phyloP scores from a whole-genome alignment of 2,329 filamentous ascomycete species.

The Alternaria consortialis region DNA sequence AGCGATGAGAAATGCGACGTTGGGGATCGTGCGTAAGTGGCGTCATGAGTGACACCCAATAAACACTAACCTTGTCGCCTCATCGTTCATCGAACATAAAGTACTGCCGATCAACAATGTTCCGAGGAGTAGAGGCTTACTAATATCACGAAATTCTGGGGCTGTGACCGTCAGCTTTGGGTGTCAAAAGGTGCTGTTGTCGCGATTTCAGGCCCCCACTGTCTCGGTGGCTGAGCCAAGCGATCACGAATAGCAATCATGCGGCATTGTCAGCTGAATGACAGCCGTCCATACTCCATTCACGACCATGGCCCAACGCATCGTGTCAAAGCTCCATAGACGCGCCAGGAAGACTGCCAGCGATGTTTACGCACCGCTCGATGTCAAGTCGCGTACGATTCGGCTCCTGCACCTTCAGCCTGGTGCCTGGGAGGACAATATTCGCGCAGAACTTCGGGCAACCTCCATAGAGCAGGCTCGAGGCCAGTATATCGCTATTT shows the following conservation, averaged over 20 bases:
- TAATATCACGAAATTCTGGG: neutral
- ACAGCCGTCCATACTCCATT: neutral
- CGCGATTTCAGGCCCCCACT: neutral
- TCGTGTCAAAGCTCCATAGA: constrained; percentile 6
- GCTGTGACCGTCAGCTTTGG: neutral
- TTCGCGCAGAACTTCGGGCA: constrained; percentile 14
- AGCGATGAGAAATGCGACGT: neutral
- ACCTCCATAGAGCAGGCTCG: constrained; percentile 13
- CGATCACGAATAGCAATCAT: neutral
- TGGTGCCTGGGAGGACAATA: constrained; percentile 13
- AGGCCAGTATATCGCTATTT: constrained; percentile 21
- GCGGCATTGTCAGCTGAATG: neutral
- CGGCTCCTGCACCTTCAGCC: constrained; percentile 20
- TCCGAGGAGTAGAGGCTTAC: neutral
- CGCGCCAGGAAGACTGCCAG: neutral
- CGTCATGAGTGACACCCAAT: constrained; percentile 8
- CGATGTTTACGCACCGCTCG: constrained; percentile 2
- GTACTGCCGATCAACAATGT: neutral
- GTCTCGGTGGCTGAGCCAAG: neutral
- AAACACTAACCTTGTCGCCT: neutral
- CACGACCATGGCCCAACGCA: constrained; percentile 6
- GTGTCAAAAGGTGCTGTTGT: neutral
- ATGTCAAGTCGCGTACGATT: constrained; percentile 6
- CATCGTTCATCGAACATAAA: neutral
- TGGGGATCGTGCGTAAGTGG: constrained; percentile 10